Percentiles rank a stretch among this genome's conserved stretches.
These are phyloP conservation scores for Effrenium voratum DNA, from an alignment of 73 alveolate species.

Conservation along the genomic window DNA sequence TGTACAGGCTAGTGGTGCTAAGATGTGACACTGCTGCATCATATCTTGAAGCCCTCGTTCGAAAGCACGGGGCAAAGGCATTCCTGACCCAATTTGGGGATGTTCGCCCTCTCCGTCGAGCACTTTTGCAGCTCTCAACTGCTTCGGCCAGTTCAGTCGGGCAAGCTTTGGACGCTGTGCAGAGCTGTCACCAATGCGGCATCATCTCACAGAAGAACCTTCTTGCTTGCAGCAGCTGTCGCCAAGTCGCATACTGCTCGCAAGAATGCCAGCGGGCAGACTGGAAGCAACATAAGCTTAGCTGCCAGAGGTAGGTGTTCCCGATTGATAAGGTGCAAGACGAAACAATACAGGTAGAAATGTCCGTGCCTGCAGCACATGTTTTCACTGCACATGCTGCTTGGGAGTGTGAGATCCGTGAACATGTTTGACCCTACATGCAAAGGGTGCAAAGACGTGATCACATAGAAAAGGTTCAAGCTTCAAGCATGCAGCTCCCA, in stretches of 20 bases:
- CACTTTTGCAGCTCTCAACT: not conserved
- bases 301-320: not conserved
- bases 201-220: not conserved
- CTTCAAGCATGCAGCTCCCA: too few relatives aligned
- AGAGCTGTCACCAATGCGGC: not conserved
- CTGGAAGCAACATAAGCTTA: slow-evolving; percentile 51
- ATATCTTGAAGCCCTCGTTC: not conserved
- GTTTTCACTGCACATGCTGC: too few relatives aligned
- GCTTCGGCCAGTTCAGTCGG: not conserved
- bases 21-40: slow-evolving; percentile 12
- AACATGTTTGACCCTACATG: too few relatives aligned
- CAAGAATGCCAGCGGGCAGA: slow-evolving; percentile 31
- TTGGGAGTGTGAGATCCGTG: too few relatives aligned
- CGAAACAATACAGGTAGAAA: too few relatives aligned
- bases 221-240: not conserved
- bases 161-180: not conserved
- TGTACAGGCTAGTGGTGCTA: slow-evolving; percentile 8
- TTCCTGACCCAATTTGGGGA: not conserved
- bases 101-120: not conserved
- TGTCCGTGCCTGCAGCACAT: too few relatives aligned
- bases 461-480: too few relatives aligned
- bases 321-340: too few relatives aligned
- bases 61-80: not conserved
- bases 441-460: too few relatives aligned
- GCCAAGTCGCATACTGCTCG: slow-evolving; percentile 38